Conservation (phyloP, 495 filamentous ascomycete species). For the Poronia punctata region DNA sequence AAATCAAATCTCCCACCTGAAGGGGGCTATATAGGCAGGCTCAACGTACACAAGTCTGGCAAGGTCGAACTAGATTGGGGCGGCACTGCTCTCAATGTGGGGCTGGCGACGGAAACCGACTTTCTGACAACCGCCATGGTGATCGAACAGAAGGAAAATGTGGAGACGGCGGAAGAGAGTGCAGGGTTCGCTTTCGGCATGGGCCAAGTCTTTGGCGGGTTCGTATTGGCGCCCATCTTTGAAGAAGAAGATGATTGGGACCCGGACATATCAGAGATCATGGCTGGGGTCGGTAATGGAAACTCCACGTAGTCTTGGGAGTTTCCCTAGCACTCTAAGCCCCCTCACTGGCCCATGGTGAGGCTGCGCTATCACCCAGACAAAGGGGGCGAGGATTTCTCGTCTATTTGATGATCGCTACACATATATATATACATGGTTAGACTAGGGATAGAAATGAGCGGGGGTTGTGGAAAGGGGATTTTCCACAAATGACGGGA, state of each 20-base stretch:
- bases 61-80: slow-evolving; percentile 56
- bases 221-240: slow-evolving; percentile 49
- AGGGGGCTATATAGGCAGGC: slow-evolving; percentile 50
- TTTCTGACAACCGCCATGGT: slow-evolving; percentile 42
- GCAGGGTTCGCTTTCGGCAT: slow-evolving; percentile 45
- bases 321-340: too few relatives aligned
- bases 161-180: slow-evolving; percentile 30
- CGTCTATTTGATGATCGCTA: too few relatives aligned
- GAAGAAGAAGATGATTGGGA: slow-evolving; percentile 42
- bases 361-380: too few relatives aligned
- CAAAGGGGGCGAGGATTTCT: too few relatives aligned
- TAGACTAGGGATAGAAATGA: too few relatives aligned
- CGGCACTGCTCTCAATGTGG: slow-evolving; percentile 42
- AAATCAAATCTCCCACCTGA: slow-evolving; percentile 25
- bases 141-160: slow-evolving; percentile 34
- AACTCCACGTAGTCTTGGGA: neutral
- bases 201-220: slow-evolving; percentile 53
- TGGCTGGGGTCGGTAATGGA: slow-evolving; percentile 3
- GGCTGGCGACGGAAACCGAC: slow-evolving; percentile 32
- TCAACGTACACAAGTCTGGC: slow-evolving; percentile 54
- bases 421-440: too few relatives aligned
- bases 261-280: slow-evolving; percentile 18
- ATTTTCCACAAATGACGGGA: too few relatives aligned
- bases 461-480: too few relatives aligned
- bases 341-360: too few relatives aligned